These are phyloP conservation scores for Limnanthes douglasii DNA, from an alignment of 345 rosid species.

Conservation along the genomic window DNA sequence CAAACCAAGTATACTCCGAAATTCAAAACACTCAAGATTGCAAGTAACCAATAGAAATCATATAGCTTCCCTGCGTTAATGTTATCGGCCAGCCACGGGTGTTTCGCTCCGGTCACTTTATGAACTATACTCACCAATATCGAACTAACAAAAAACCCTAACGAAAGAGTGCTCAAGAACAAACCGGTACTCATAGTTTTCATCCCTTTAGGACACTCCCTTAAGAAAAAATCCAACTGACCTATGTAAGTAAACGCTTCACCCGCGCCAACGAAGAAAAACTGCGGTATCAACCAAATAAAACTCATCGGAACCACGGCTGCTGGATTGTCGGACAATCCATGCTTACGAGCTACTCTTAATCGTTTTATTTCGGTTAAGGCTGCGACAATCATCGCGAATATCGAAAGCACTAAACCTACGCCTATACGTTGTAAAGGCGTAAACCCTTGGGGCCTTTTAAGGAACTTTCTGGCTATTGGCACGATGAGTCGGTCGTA, in stretches of 20 bases:
- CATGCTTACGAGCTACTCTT: constrained; percentile 23
- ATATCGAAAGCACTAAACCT: constrained; percentile 36
- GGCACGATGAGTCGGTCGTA: constrained; percentile 58
- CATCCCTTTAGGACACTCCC: constrained; percentile 98
- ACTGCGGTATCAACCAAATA: constrained; percentile 75
- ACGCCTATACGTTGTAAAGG: constrained; percentile 76
- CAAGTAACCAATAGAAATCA: constrained; percentile 82
- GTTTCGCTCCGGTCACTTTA: constrained; percentile 25
- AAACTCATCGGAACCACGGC: constrained; percentile 52
- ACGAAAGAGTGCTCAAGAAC: constrained; percentile 69
- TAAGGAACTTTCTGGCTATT: constrained; percentile 27
- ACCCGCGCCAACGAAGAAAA: constrained; percentile 69
- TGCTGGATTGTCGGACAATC: constrained; percentile 16
- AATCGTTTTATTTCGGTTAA: constrained; percentile 52
- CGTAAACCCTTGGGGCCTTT: constrained; percentile 65
- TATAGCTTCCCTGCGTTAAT: constrained; percentile 66
- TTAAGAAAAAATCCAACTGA: constrained; percentile 79
- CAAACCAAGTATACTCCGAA: constrained; percentile 32
- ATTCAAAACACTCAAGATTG: constrained; percentile 46
- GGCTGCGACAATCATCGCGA: constrained; percentile 69
- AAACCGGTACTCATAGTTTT: constrained; percentile 94
- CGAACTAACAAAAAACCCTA: constrained; percentile 83
- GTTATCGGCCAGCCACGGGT: constrained; percentile 80
- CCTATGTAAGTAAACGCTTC: constrained; percentile 87
- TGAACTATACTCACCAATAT: constrained; percentile 59